phyloP scores from a whole-genome alignment of 495 filamentous ascomycete species.

The Durotheca rogersii region DNA sequence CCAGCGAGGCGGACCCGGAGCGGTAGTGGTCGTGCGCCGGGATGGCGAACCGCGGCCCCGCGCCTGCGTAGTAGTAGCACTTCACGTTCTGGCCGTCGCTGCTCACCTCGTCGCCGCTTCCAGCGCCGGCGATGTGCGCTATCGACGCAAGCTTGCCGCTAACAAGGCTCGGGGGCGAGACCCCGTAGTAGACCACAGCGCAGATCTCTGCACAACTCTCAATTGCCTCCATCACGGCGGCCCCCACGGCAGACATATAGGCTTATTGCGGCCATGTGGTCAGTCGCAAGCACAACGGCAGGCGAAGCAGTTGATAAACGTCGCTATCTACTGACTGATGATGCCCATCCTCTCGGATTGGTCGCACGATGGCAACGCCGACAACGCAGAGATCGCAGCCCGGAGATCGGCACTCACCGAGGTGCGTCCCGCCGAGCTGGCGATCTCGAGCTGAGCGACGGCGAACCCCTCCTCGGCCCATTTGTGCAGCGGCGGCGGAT shows the following conservation, averaged over 20 bases:
- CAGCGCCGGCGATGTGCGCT: conserved; percentile 17
- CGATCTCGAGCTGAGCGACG: conserved; percentile 43
- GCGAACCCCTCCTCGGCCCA: conserved; percentile 63
- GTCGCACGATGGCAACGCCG: conserved; percentile 31
- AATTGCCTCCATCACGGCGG: conserved; percentile 10
- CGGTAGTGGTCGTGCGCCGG: conserved; percentile 45
- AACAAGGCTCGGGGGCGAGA: background rate
- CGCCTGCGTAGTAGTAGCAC: conserved; percentile 38
- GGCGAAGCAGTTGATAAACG: background rate
- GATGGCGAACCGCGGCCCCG: conserved; percentile 39
- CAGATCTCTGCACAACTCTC: conserved; percentile 29
- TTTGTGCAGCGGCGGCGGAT: conserved; percentile 53
- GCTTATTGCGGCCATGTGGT: conserved; percentile 4
- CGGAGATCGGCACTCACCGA: conserved; percentile 15
- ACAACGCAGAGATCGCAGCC: conserved; percentile 27
- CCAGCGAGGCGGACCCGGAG: conserved; percentile 39
- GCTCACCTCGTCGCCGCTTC: background rate
- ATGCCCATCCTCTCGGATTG: conserved; percentile 35
- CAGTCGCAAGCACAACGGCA: conserved; percentile 3
- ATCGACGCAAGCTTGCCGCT: conserved; percentile 17
- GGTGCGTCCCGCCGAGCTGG: conserved; percentile 1
- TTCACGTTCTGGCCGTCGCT: background rate
- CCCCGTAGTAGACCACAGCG: conserved; percentile 37
- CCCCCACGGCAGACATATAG: background rate
- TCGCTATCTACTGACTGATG: conserved; percentile 27